Percentiles rank a stretch among this genome's conserved stretches.
Conservation (phyloP, 257 asterid species). For the Solanum sparsipilum region DNA sequence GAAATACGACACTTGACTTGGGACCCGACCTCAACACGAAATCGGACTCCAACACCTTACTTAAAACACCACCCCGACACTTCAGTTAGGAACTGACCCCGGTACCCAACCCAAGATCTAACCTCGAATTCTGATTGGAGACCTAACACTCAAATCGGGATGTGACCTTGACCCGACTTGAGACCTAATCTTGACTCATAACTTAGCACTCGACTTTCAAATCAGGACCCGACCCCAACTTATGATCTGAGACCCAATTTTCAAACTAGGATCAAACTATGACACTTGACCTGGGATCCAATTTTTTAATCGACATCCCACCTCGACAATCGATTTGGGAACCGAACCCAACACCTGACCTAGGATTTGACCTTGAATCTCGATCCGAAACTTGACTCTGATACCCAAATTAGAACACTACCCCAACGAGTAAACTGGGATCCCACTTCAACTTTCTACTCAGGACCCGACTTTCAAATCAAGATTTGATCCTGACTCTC, state of each 20-base stretch:
- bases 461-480: neutral
- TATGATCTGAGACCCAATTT: neutral
- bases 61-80: neutral
- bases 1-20: neutral
- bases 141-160: neutral
- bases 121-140: no score
- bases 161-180: neutral
- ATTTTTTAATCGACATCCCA: no score
- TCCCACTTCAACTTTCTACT: neutral
- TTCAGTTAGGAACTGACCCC: neutral
- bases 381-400: rapidly evolving
- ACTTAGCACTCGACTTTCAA: no score
- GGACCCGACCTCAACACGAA: neutral
- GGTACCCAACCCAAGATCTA: neutral
- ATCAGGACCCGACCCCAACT: neutral
- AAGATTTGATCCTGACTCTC: neutral
- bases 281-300: neutral
- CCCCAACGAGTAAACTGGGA: neutral
- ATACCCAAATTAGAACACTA: neutral
- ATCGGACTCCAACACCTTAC: neutral
- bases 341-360: neutral
- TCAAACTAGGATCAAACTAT: neutral
- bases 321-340: no score
- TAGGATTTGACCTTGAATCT: no score
- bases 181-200: no score